Base-by-base conservation (phyloP, 2,329 filamentous ascomycete species). In the Colletotrichum sublineola region DNA sequence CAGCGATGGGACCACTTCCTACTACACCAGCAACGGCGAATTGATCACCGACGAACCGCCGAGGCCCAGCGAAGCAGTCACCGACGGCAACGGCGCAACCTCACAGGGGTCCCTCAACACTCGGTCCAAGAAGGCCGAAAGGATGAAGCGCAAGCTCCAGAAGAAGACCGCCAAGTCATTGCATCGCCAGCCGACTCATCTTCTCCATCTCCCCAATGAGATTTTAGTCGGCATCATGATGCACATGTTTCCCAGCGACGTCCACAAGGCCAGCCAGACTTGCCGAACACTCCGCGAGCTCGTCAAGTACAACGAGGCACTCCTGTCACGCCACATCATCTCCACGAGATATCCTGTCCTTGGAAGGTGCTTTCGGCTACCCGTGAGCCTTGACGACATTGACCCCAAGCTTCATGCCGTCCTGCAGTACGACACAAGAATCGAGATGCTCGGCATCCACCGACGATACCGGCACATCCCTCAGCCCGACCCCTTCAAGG, bases 381-480 rank as follows among this genome's bases (percentile, higher is more conserved):
- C 89, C 0, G 80, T 84, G 0, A 79, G 84, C 5, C 79, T 89
- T 24, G 72, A 79, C 12, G 72, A 83, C 3, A 76, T 87, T 18
- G 80, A 84, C n/a, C 68, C 79, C 1, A 71, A 77, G 0, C 70
- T 81, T 5, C 82, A 81, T 80, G 6, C 78, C 81, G 56, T 83
- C 0, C 80, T 89, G 20, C 81, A 81, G 18, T 80, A 79, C 48
- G 76, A 80, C 3, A 78, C 80, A 12, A 83, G 87, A 46, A 83
- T 86, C 71, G 80, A 83, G 36, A 77, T 83, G 61, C 77, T 85
- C 9, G 77, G 77, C 40, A 84, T 88, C 38, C 85, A 88, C 77
- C 84, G 83, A 70, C 84, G 83, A 55, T 89, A 87, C 75, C 86
- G 87, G 72, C 87, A 90, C 75, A 81, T 90, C 29, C 80, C 80